Evolutionary conservation across 2,329 filamentous ascomycete species (phyloP), one percentile per base, ranked within the genome.

Genomic region (Colletotrichum sp.): DNA sequence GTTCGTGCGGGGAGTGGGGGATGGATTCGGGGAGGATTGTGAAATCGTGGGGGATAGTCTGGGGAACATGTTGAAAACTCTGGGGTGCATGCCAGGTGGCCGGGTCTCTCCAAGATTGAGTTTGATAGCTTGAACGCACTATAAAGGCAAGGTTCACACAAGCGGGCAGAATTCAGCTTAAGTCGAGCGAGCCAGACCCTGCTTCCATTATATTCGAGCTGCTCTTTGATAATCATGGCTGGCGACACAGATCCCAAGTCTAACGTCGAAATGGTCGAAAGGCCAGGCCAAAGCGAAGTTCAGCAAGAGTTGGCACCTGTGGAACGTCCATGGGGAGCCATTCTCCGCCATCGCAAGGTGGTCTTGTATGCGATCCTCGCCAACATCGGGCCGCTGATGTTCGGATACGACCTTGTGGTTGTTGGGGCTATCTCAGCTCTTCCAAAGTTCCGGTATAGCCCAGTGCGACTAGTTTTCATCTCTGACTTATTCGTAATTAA

Each of bases 331-430:
- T 70, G 34, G 48, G 24, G 24, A 28, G 26, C 26, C 16, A 5
- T 65, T 15, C 43, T 34, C 7, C 18, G 58, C 8, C 30, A 74
- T 16, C 52, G 55, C 12, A 74, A 70, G 12, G 13, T 70, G 28
- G 48, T 70, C n/a, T 15, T 70, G 12, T 70, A 61, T 7, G 66
- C 60, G 43, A 57, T 55, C 1, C 8, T 70, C 15, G 60, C 43
- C 28, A 65, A 74, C 38, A 65, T 74, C 9, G 71, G 65, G 6
- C 65, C 71, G 16, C 65, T 69, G 13, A 64, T 69, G 65, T 74
- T 69, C 26, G 71, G 65, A 16, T 69, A 74, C 28, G 65, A 69
- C 26, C 16, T 72, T 15, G 69, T 72, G 38, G 30, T 72, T 18
- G 43, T 66, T 8, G 60, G 69, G 8, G 60, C 68, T 4, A 64